A percentile compares a stretch with the other conserved stretches of the same genome.
These are phyloP conservation scores for Andalucia godoyi DNA, from an alignment of 78 protist species.

Conservation along the genomic window DNA sequence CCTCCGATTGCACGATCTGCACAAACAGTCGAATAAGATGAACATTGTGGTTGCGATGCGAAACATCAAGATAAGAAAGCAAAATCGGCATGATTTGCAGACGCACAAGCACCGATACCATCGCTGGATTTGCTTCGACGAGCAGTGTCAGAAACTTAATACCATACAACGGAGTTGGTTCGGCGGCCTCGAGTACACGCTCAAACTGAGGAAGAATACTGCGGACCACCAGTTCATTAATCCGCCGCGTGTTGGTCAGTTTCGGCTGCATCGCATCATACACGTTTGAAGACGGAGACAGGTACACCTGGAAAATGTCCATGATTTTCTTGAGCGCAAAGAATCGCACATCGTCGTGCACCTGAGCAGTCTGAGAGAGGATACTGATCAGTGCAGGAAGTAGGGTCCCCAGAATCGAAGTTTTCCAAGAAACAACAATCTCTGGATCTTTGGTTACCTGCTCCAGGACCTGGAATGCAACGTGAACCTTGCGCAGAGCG, in stretches of 20 bases:
- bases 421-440: not conserved
- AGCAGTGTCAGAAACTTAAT: slow-evolving; percentile 5
- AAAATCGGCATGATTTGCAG: not conserved
- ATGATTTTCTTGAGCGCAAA: slow-evolving; percentile 3
- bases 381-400: not conserved
- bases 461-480: not conserved
- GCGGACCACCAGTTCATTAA: not conserved
- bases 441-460: not conserved
- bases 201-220: not conserved
- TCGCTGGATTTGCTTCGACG: not conserved
- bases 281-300: not conserved
- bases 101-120: not conserved
- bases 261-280: not conserved
- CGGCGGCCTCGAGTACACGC: slow-evolving; percentile 8
- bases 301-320: slow-evolving; percentile 4
- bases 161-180: slow-evolving; percentile 17
- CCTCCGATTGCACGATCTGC: slow-evolving; percentile 5
- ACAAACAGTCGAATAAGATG: slow-evolving; percentile 3
- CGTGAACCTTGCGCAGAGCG: not conserved
- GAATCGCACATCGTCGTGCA: slow-evolving; percentile 14
- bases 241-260: not conserved
- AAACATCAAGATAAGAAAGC: slow-evolving; percentile 1
- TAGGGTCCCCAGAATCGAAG: not conserved
- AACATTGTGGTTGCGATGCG: slow-evolving; percentile 19
- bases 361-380: not conserved